Percentiles rank a stretch among this genome's conserved stretches.
phyloP scores from a whole-genome alignment of 2,329 filamentous ascomycete genomes.

The Cadophora sp. region DNA sequence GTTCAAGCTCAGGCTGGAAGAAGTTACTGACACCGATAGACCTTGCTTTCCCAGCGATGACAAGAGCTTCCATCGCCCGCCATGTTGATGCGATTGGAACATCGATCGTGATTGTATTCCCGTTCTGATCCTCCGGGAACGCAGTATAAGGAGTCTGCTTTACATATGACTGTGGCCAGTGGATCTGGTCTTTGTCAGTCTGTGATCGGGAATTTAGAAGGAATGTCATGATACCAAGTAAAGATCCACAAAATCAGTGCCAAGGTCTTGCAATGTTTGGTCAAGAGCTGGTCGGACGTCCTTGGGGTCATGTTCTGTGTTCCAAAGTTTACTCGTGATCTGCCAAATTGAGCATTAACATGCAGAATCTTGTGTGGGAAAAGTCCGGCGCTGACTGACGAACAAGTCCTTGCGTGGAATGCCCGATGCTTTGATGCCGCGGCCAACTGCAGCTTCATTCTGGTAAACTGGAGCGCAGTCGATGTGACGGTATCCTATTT shows the following conservation, averaged over 20 bases:
- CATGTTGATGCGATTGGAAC: not conserved
- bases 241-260: constrained; percentile 73
- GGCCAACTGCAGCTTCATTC: constrained; percentile 72
- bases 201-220: no score
- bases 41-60: constrained; percentile 6
- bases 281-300: constrained; percentile 51
- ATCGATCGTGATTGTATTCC: not conserved
- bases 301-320: constrained; percentile 5
- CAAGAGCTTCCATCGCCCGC: constrained; percentile 8
- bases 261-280: constrained; percentile 66
- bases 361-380: no score
- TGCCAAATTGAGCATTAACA: not conserved
- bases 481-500: constrained; percentile 4
- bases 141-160: not conserved
- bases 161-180: constrained; percentile 10
- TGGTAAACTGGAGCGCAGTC: constrained; percentile 53
- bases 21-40: constrained; percentile 7
- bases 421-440: constrained; percentile 69
- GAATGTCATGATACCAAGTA: no score
- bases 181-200: not conserved
- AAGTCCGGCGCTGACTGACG: constrained; percentile 51
- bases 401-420: constrained; percentile 71
- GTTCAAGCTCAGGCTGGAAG: not conserved
- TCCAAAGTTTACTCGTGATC: constrained; percentile 15
- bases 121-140: not conserved